phyloP scores from a whole-genome alignment of 345 rosid species.

The Arabidopsis suecica region DNA sequence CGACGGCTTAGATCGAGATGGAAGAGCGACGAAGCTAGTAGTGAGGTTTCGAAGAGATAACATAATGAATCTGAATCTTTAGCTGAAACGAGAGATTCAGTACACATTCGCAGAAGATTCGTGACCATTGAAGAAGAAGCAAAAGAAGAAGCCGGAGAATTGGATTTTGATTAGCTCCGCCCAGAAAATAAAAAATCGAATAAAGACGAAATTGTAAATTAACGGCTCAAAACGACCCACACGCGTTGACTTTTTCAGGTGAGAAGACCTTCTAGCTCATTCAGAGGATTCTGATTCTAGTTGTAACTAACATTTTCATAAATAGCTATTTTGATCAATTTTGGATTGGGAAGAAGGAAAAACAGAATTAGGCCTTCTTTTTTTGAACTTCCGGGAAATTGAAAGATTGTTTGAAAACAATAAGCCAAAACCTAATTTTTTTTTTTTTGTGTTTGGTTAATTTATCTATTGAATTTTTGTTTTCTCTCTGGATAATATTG shows the following conservation, averaged over 20 bases:
- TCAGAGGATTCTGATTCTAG: not conserved
- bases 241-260: conserved; percentile 25
- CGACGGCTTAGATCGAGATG: conserved; percentile 24
- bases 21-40: conserved; percentile 47
- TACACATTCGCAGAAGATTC: conserved; percentile 35
- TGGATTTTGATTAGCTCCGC: conserved; percentile 31
- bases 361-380: conserved; percentile 7
- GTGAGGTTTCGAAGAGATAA: conserved; percentile 50
- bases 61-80: conserved; percentile 43
- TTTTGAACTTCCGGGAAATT: conserved; percentile 9
- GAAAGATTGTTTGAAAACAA: conserved; percentile 33
- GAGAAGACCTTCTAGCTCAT: not conserved
- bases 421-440: conserved; percentile 30
- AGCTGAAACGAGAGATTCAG: conserved; percentile 24
- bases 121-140: conserved; percentile 42
- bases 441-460: conserved; percentile 6
- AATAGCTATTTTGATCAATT: not conserved
- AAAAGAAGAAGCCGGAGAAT: not conserved
- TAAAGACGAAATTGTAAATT: conserved; percentile 44
- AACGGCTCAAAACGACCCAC: conserved; percentile 49
- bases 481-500: conserved; percentile 49
- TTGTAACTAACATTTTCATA: too few relatives aligned
- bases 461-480: conserved; percentile 38
- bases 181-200: conserved; percentile 5
- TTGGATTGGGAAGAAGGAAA: not conserved